These are phyloP conservation scores for Nigrograna mackinnonii DNA, from an alignment of 2,329 filamentous ascomycete species.

Conservation along the genomic window DNA sequence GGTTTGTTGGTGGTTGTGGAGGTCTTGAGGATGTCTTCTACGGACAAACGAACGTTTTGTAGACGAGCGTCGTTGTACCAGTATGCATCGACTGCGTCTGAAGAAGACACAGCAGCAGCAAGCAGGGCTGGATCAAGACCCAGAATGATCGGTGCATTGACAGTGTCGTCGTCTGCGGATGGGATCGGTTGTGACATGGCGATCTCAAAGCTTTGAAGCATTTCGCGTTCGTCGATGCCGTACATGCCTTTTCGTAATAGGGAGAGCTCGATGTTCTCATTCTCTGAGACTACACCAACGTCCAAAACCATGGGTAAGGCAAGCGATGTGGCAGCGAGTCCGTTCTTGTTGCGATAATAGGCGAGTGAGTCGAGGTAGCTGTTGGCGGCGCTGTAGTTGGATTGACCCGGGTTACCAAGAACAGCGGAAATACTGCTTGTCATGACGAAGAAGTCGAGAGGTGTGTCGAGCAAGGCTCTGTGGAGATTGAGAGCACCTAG, in stretches of 20 bases:
- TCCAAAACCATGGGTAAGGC: slow-evolving; percentile 45
- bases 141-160: too few relatives aligned
- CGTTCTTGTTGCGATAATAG: background rate
- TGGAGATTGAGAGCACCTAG: background rate
- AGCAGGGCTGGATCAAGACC: too few relatives aligned
- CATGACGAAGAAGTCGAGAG: slow-evolving; percentile 1
- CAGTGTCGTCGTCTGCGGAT: too few relatives aligned
- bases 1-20: too few relatives aligned
- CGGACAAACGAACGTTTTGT: too few relatives aligned
- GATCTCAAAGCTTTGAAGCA: background rate
- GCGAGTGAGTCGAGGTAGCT: background rate
- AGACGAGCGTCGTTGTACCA: too few relatives aligned
- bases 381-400: background rate
- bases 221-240: background rate
- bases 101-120: too few relatives aligned
- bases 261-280: background rate
- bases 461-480: background rate
- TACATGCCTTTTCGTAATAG: background rate
- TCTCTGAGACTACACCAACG: slow-evolving; percentile 43
- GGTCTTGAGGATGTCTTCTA: too few relatives aligned
- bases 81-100: too few relatives aligned
- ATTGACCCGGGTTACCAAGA: background rate
- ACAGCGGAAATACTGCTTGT: background rate
- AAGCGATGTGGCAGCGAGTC: slow-evolving; percentile 36
- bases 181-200: too few relatives aligned